Evolutionary conservation across 441 rosid genomes (phyloP).

Genomic region (Jatropha multifida): DNA sequence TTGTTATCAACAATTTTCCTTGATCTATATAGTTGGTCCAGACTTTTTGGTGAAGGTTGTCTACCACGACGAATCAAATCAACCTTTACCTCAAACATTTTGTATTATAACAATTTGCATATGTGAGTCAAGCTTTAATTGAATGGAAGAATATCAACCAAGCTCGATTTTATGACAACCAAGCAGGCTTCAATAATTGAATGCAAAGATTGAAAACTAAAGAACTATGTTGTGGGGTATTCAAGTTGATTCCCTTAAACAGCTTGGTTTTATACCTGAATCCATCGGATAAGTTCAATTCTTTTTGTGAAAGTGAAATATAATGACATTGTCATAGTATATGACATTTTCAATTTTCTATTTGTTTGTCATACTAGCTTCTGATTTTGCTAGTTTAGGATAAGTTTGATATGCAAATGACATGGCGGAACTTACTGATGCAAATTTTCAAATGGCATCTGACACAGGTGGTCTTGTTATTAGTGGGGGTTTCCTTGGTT

Average conservation of each 20-base stretch:
- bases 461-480: constrained; percentile 59
- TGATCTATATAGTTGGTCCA: too few species aligned
- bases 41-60: too few species aligned
- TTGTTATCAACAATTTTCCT: too few species aligned
- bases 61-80: too few species aligned
- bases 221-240: not conserved
- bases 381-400: not conserved
- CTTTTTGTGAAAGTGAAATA: not conserved
- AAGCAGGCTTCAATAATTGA: too few species aligned
- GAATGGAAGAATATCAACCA: too few species aligned
- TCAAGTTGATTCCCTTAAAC: not conserved
- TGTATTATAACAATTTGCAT: too few species aligned
- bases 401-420: not conserved
- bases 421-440: constrained; percentile 2
- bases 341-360: not conserved
- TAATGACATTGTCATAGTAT: not conserved
- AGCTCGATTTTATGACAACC: too few species aligned
- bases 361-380: not conserved
- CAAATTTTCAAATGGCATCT: constrained; percentile 12
- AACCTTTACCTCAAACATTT: too few species aligned
- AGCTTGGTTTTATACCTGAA: constrained; percentile 5
- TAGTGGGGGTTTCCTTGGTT: constrained; percentile 67
- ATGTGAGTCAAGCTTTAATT: too few species aligned
- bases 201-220: too few species aligned
- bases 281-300: not conserved